Conservation (phyloP, 768 basidiomycete species). For the Suillus brevipes region DNA sequence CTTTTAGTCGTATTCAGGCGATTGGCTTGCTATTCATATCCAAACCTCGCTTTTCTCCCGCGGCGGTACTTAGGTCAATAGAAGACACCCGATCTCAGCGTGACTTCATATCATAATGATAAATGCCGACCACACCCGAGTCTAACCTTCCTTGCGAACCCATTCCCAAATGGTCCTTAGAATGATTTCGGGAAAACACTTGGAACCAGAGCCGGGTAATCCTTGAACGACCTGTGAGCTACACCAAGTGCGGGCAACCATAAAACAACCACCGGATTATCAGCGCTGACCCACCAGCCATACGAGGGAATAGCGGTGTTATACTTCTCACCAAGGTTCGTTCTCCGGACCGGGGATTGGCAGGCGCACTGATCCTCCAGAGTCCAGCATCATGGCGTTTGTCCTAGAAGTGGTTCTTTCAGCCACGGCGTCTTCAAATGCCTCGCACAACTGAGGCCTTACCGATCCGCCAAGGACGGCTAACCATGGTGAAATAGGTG, state of each 20-base stretch:
- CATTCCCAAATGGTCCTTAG: not conserved
- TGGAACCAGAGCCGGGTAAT: not conserved
- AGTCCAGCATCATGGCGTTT: not conserved
- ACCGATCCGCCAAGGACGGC: not conserved
- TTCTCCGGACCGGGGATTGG: not conserved
- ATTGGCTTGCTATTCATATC: slow-evolving; percentile 12
- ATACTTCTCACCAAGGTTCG: not conserved
- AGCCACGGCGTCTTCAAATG: not conserved
- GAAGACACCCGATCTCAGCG: slow-evolving; percentile 24
- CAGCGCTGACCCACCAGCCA: slow-evolving; percentile 8
- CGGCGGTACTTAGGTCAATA: slow-evolving; percentile 30
- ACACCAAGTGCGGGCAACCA: slow-evolving; percentile 10
- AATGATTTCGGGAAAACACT: slow-evolving; percentile 6
- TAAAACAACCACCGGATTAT: slow-evolving; percentile 23
- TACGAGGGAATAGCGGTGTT: not conserved
- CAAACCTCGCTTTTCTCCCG: slow-evolving; percentile 22
- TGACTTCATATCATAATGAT: slow-evolving; percentile 17
- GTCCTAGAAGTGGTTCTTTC: not conserved
- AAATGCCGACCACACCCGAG: slow-evolving; percentile 1
- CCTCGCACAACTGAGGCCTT: not conserved
- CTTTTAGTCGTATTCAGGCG: not conserved
- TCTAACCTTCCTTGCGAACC: slow-evolving; percentile 5
- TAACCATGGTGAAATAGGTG: not conserved
- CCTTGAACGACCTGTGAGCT: not conserved
- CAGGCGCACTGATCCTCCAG: not conserved